Base-by-base conservation (phyloP, 257 asterid species). In the Nicotiana benthamiana region DNA sequence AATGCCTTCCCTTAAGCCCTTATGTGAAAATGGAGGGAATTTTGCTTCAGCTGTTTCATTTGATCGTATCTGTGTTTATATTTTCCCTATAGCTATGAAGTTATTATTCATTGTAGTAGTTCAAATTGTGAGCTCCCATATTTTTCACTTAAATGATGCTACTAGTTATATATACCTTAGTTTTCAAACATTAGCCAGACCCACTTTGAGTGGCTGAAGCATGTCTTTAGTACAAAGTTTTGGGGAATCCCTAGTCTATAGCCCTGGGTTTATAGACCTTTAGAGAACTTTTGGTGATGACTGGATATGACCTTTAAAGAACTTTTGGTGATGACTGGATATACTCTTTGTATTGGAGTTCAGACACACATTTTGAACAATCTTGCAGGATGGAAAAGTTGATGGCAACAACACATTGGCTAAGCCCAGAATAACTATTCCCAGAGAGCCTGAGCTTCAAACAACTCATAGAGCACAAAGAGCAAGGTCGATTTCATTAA, bases 401-500 rank as follows among this genome's bases (percentile, higher is more conserved):
- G 89, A 85, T 66, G 87, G 88, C 60, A 88, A 79, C 85, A 32
- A 70, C 54, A 53, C 65, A 79, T 84, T 78, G 59, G 80, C 87
- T 40, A 93, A 89, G 84, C 82, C 87, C 74, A 88, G 94, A 86
- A 86, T 91, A 83, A 95, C 98, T 52, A 83, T 95, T 85, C 97
- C 98, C 77, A 89, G 87, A 81, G 95, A 91, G 78, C 98, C 96
- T 16, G 93, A 87, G 79, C 93, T 95, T 85, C 94, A 86, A 89
- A 95, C 98, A 52, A 89, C 97, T 43, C 87, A 83, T 30, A 93
- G 97, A 87, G 97, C 98, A 57, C 93, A 88, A 74, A 89, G 95
- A 68, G 83, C 84, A 75, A 91, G 97, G 97, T 89, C 48, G 59
- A 75, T 87, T 57, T 62, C 52, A 75, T 57, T 77, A 65, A 70